phyloP scores from a whole-genome alignment of 23 red algal genomes.

The Gracilaria domingensis region DNA sequence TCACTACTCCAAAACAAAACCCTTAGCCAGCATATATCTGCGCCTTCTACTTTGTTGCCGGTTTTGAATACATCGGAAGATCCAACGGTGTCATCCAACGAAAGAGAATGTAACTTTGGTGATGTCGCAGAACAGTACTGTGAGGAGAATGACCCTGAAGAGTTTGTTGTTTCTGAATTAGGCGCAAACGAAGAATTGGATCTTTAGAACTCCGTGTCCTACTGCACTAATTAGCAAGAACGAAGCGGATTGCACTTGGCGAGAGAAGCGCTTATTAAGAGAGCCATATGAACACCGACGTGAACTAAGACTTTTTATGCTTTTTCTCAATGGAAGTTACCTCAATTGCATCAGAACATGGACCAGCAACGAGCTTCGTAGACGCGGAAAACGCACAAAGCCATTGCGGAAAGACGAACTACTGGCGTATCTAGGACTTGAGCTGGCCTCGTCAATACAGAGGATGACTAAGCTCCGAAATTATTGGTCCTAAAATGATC shows the following conservation, averaged over 20 bases:
- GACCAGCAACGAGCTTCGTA: not conserved
- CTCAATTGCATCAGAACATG: constrained; percentile 3
- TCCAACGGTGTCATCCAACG: not conserved
- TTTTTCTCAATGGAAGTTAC: not conserved
- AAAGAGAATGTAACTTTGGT: not conserved
- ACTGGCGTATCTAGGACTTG: not conserved
- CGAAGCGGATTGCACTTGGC: not conserved
- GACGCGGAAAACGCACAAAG: not conserved
- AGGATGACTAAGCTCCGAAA: too few relatives aligned
- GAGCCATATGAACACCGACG: not conserved
- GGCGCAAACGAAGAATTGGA: not conserved
- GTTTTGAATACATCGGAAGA: too few relatives aligned
- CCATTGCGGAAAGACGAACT: not conserved
- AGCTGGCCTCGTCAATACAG: not conserved
- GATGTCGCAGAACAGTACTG: not conserved
- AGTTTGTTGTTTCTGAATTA: not conserved
- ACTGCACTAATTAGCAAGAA: not conserved
- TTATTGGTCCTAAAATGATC: too few relatives aligned
- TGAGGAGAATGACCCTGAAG: not conserved
- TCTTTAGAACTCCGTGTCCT: not conserved
- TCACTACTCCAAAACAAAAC: too few relatives aligned
- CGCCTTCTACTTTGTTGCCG: too few relatives aligned
- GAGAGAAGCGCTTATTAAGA: not conserved
- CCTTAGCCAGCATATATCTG: too few relatives aligned
- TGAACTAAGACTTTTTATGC: not conserved